Conservation (phyloP, 768 basidiomycete genomes). For the Hypholoma fasciculare region DNA sequence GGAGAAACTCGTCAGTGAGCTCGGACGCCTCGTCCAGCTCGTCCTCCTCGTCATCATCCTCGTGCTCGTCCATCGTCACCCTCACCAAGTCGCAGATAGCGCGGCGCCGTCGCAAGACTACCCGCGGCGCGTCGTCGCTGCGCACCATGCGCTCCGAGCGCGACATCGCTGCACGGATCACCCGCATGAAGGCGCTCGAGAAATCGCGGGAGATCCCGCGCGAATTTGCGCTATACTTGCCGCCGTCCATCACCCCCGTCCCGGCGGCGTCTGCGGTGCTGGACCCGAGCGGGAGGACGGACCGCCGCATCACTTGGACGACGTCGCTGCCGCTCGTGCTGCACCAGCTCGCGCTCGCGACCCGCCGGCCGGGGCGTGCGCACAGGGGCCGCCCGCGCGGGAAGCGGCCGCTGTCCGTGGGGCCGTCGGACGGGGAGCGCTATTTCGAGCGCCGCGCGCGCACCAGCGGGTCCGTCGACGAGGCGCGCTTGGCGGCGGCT, state of each 20-base stretch:
- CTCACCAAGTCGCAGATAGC: conserved; percentile 37
- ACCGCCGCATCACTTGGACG: conserved; percentile 38
- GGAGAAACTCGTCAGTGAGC: conserved; percentile 44
- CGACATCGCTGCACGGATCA: conserved; percentile 58
- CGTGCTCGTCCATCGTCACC: conserved; percentile 38
- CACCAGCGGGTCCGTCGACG: conserved; percentile 1
- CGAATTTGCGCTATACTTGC: conserved; percentile 66
- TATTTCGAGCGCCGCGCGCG: not conserved
- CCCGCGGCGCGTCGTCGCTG: conserved; percentile 49
- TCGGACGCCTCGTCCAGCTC: conserved; percentile 45
- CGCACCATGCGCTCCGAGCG: conserved; percentile 56
- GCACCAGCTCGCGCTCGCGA: conserved; percentile 45
- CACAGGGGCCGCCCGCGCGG: conserved; percentile 17
- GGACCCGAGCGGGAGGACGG: conserved; percentile 3
- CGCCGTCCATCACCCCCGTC: conserved; percentile 29
- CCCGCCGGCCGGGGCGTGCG: conserved; percentile 34
- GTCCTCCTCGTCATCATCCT: conserved; percentile 44
- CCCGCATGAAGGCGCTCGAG: conserved; percentile 61
- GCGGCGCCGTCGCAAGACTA: conserved; percentile 43
- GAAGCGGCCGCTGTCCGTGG: not conserved
- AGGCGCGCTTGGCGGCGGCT: conserved; percentile 1
- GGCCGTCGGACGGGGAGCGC: conserved; percentile 27
- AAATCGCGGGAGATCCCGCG: conserved; percentile 59
- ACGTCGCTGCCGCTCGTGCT: conserved; percentile 49
- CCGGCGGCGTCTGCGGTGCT: not conserved